Conservation (phyloP, 768 basidiomycete species). For the Gymnopilus junonius region DNA sequence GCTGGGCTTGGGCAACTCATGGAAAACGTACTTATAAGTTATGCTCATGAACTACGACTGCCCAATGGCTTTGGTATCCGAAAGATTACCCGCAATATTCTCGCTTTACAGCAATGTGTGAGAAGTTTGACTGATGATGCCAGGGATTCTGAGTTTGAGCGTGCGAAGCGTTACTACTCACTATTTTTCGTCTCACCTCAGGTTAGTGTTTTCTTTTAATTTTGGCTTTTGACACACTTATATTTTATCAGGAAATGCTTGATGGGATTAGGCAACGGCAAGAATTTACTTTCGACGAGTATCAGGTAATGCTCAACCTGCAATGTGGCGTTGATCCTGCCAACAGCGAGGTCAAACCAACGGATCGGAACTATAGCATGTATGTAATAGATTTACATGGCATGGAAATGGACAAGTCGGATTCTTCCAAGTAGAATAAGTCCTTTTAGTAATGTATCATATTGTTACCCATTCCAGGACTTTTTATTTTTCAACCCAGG, state of each 20-base stretch:
- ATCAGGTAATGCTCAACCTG: constrained; percentile 87
- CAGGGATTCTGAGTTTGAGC: constrained; percentile 70
- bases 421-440: constrained; percentile 24
- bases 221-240: not conserved
- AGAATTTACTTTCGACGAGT: constrained; percentile 87
- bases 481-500: constrained; percentile 36
- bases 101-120: constrained; percentile 90
- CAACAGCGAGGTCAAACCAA: constrained; percentile 55
- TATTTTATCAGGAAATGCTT: constrained; percentile 68
- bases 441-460: not conserved
- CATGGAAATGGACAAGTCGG: constrained; percentile 61
- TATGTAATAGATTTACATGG: constrained; percentile 92
- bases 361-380: constrained; percentile 79
- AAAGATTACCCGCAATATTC: constrained; percentile 87
- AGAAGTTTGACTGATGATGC: constrained; percentile 71
- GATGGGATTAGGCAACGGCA: constrained; percentile 65
- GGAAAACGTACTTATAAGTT: constrained; percentile 79
- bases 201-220: constrained; percentile 44
- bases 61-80: constrained; percentile 79
- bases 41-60: constrained; percentile 69
- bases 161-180: constrained; percentile 80
- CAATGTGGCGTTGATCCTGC: constrained; percentile 83
- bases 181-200: constrained; percentile 76
- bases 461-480: not conserved
- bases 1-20: constrained; percentile 84